phyloP scores from a whole-genome alignment of 257 asterid species.

The Striga asiatica region DNA sequence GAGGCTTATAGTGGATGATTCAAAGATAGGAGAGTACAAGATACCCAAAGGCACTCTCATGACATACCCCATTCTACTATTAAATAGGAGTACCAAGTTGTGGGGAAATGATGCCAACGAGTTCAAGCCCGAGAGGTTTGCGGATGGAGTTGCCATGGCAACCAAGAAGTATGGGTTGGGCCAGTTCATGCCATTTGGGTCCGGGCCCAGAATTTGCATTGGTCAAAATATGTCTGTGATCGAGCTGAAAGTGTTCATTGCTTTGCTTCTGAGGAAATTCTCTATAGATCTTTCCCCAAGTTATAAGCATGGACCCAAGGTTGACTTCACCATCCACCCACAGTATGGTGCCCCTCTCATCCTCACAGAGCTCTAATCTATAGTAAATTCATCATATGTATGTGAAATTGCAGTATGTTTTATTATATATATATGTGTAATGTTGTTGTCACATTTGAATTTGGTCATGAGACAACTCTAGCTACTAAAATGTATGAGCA shows the following conservation, averaged over 20 bases:
- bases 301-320: conserved; percentile 9
- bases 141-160: conserved; percentile 19
- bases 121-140: conserved; percentile 21
- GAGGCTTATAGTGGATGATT: too few relatives aligned
- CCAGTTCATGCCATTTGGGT: conserved; percentile 23
- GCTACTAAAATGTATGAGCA: too few relatives aligned
- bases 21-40: neutral
- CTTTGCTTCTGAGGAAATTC: conserved; percentile 14
- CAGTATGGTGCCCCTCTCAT: conserved; percentile 19
- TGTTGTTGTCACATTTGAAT: too few relatives aligned
- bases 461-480: too few relatives aligned
- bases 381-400: too few relatives aligned
- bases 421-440: too few relatives aligned
- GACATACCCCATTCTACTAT: conserved; percentile 7
- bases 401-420: too few relatives aligned
- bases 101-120: conserved; percentile 27
- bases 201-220: conserved; percentile 29
- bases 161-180: conserved; percentile 17
- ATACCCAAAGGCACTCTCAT: conserved; percentile 1
- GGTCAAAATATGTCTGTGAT: conserved; percentile 9
- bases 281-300: conserved; percentile 9
- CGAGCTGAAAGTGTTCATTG: conserved; percentile 17
- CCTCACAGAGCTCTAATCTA: conserved; percentile 9
- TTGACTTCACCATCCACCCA: conserved; percentile 5
- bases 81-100: conserved; percentile 11